phyloP scores from a whole-genome alignment of 1,284 basidiomycete genomes.

The Fomitopsis palustris region DNA sequence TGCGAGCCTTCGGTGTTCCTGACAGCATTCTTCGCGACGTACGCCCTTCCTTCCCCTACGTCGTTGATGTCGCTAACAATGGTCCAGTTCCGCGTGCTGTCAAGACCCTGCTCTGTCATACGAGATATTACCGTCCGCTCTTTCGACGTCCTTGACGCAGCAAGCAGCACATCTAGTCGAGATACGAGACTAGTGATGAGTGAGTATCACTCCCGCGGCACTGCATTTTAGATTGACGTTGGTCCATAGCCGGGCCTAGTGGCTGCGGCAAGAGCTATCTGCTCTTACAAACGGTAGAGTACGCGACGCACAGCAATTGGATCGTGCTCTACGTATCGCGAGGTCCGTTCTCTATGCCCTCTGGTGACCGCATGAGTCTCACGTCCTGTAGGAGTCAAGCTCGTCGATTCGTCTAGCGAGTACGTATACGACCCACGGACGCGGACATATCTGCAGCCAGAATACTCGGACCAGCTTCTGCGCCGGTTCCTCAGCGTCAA shows the following conservation, averaged over 20 bases:
- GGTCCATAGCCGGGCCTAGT: conserved; percentile 57
- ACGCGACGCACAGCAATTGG: conserved; percentile 72
- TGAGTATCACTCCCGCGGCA: conserved; percentile 31
- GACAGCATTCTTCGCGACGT: conserved; percentile 65
- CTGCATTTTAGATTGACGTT: background rate
- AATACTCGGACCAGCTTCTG: conserved; percentile 57
- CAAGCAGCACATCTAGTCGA: conserved; percentile 38
- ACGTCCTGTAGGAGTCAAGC: conserved; percentile 48
- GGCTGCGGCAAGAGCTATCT: conserved; percentile 87
- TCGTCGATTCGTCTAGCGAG: conserved; percentile 77
- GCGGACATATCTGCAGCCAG: conserved; percentile 78
- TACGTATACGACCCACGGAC: conserved; percentile 77
- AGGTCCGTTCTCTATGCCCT: conserved; percentile 38
- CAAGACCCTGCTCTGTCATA: conserved; percentile 63
- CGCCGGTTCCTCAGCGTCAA: conserved; percentile 59
- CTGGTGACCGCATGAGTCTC: background rate
- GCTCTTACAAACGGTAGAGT: conserved; percentile 78
- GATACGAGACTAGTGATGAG: conserved; percentile 59
- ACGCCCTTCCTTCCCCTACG: conserved; percentile 15
- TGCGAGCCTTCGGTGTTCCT: conserved; percentile 62
- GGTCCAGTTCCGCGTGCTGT: conserved; percentile 60
- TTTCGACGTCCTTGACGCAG: conserved; percentile 46
- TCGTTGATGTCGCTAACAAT: background rate
- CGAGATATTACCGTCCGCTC: conserved; percentile 57
- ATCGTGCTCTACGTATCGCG: conserved; percentile 88